A percentile compares a stretch with the other conserved stretches of the same genome.
These are phyloP conservation scores for Boletus mariae DNA, from an alignment of 1,284 basidiomycete genomes.

Conservation along the genomic window DNA sequence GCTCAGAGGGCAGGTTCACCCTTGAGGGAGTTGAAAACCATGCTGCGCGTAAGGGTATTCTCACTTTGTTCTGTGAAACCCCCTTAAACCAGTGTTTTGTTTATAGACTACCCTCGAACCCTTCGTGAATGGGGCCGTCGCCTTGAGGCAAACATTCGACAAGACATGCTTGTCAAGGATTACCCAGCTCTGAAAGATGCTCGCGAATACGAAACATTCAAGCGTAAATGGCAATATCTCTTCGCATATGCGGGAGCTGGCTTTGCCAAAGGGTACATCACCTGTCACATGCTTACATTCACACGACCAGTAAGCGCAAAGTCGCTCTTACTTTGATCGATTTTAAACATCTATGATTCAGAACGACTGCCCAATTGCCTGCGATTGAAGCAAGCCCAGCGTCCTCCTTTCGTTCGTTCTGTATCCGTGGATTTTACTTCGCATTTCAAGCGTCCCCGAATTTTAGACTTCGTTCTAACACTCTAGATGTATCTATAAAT, in stretches of 20 bases:
- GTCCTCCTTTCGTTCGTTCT: conserved; percentile 17
- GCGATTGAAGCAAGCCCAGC: conserved; percentile 22
- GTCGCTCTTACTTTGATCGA: not conserved
- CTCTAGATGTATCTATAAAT: conserved; percentile 20
- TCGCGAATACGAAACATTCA: conserved; percentile 59
- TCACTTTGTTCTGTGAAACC: not conserved
- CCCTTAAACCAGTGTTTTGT: conserved; percentile 4
- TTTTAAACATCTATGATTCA: conserved; percentile 12
- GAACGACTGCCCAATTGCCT: conserved; percentile 30
- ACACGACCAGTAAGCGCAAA: conserved; percentile 47
- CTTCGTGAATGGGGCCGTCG: conserved; percentile 85
- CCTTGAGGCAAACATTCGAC: conserved; percentile 60
- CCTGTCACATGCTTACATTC: conserved; percentile 73
- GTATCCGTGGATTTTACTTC: conserved; percentile 20
- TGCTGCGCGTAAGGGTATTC: conserved; percentile 57
- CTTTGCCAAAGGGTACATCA: conserved; percentile 72
- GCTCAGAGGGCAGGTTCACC: conserved; percentile 71
- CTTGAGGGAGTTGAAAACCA: conserved; percentile 86
- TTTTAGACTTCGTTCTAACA: conserved; percentile 22
- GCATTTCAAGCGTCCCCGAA: conserved; percentile 2
- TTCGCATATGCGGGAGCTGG: conserved; percentile 75
- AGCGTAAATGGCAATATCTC: conserved; percentile 74
- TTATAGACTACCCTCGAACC: conserved; percentile 79
- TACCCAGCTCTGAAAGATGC: conserved; percentile 54
- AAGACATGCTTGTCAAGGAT: conserved; percentile 52